Evolutionary conservation across 163 green algal genomes (phyloP).

Genomic region (Smithsoniella earleae): DNA sequence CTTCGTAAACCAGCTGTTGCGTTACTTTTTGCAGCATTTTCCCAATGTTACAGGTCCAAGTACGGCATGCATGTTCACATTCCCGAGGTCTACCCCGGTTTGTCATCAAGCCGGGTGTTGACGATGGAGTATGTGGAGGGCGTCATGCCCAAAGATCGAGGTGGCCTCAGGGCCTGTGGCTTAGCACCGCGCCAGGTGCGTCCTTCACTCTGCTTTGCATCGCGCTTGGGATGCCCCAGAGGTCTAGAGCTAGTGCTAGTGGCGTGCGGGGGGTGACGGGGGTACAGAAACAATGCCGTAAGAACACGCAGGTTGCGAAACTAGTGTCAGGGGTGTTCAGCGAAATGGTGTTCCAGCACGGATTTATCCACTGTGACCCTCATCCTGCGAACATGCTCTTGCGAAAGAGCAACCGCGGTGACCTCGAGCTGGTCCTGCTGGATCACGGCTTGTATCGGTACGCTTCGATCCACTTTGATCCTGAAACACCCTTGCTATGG

Average conservation of each 20-base stretch:
- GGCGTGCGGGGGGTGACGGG: too few species aligned
- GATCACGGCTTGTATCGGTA: slow-evolving; percentile 77
- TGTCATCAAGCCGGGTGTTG: slow-evolving; percentile 58
- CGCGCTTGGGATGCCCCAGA: too few species aligned
- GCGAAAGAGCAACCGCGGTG: slow-evolving; percentile 35
- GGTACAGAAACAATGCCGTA: too few species aligned
- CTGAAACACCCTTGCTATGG: too few species aligned
- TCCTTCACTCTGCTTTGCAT: too few species aligned
- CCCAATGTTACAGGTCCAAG: slow-evolving; percentile 7
- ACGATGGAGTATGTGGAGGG: slow-evolving; percentile 88
- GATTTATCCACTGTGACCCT: slow-evolving; percentile 73
- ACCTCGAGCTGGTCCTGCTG: slow-evolving; percentile 74
- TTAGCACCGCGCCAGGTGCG: not conserved
- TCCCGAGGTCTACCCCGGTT: slow-evolving; percentile 44
- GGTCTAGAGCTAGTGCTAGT: too few species aligned
- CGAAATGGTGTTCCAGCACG: slow-evolving; percentile 82
- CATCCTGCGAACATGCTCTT: slow-evolving; percentile 74
- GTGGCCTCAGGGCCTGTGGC: not conserved
- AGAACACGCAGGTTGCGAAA: slow-evolving; percentile 50
- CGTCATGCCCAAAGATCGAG: slow-evolving; percentile 34
- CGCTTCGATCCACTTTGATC: not conserved
- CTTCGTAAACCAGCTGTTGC: too few species aligned
- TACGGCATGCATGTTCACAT: slow-evolving; percentile 47
- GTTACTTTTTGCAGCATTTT: too few species aligned
- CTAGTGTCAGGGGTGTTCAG: slow-evolving; percentile 69